Percentiles rank a stretch among this genome's conserved stretches.
These are phyloP conservation scores for Chlorella sorokiniana DNA, from an alignment of 139 green algal genomes.

Conservation along the genomic window DNA sequence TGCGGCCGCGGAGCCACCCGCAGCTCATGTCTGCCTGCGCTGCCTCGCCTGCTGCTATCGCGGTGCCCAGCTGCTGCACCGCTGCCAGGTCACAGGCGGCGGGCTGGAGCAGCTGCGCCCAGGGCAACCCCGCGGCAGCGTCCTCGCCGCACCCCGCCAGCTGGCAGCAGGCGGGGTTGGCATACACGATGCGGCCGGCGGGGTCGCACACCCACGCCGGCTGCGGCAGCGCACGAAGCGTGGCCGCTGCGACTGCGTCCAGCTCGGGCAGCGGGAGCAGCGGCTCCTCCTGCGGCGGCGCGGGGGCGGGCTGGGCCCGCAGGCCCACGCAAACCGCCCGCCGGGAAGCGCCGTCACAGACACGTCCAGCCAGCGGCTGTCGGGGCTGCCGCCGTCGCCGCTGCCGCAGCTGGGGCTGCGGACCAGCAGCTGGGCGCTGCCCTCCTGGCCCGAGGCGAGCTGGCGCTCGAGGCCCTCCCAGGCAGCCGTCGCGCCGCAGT, in stretches of 20 bases:
- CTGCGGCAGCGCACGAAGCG: neutral
- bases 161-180: constrained; percentile 26
- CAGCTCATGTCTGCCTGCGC: constrained; percentile 1
- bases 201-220: constrained; percentile 24
- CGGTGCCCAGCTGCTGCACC: neutral
- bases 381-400: neutral
- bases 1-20: neutral
- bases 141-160: constrained; percentile 17
- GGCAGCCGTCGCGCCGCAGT: neutral
- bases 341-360: neutral
- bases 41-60: neutral
- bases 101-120: constrained; percentile 32
- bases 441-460: neutral
- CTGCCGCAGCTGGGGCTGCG: neutral
- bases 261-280: neutral
- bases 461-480: neutral
- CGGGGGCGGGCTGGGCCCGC: neutral
- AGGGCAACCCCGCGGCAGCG: neutral
- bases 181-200: constrained; percentile 2
- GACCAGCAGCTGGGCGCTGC: neutral
- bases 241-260: neutral
- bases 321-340: constrained; percentile 15
- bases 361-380: constrained; percentile 2
- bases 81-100: neutral
- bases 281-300: neutral